A percentile compares a stretch with the other conserved stretches of the same genome.
Conservation (phyloP, 2,329 filamentous ascomycete species). For the Penicillium sclerotiorum region DNA sequence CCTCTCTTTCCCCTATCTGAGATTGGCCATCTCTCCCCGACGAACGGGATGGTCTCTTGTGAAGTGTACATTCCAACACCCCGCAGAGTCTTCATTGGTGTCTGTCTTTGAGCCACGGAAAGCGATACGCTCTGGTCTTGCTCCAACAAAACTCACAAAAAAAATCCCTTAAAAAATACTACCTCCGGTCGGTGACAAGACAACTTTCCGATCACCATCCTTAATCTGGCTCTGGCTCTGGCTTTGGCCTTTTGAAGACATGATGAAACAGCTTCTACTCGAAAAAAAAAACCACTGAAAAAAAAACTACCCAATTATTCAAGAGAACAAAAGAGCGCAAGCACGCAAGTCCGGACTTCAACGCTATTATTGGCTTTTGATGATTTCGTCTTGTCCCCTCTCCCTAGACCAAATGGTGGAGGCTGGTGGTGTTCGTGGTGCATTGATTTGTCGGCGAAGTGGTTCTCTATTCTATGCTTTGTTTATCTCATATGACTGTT, state of each 20-base stretch:
- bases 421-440: conserved; percentile 43
- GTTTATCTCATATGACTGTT: conserved; percentile 28
- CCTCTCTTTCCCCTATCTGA: neutral
- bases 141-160: no score
- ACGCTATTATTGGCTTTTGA: conserved; percentile 25
- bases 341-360: conserved; percentile 32
- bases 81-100: conserved; percentile 8
- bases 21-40: neutral
- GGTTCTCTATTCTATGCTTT: conserved; percentile 30
- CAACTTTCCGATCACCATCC: neutral
- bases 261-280: neutral
- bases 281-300: conserved; percentile 1
- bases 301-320: conserved; percentile 8
- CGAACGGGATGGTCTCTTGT: conserved; percentile 5
- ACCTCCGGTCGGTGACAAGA: no score
- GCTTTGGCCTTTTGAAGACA: neutral
- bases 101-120: conserved; percentile 18
- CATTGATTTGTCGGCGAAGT: conserved; percentile 39
- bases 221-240: neutral
- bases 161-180: no score
- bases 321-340: conserved; percentile 33
- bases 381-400: conserved; percentile 33
- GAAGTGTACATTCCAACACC: conserved; percentile 29
- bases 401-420: conserved; percentile 39
- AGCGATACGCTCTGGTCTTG: conserved; percentile 7